Base-by-base conservation (phyloP, 257 asterid genomes). In the Fraxinus pennsylvanica region DNA sequence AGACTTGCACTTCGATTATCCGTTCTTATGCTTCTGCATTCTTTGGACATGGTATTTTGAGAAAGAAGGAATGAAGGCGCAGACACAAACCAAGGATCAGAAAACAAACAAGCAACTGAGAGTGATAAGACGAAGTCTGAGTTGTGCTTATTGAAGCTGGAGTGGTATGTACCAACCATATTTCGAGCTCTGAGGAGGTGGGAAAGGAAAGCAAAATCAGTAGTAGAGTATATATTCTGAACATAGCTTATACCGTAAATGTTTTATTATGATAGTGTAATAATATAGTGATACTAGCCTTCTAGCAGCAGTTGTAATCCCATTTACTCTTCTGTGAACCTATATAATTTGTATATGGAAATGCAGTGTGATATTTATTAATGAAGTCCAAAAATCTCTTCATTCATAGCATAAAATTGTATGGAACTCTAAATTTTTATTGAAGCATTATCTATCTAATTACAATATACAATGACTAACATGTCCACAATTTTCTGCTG, bases 91-190 rank as follows among this genome's bases (percentile, higher is more conserved):
- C 1, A 90, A 79, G 75, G 84, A 89, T 0, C 83, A 85, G 54
- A 90, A 80, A 76, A 85, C 85, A 9, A 81, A 54, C 0, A 88
- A 81, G 52, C 89, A 82, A 74, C n/a, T 82, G 41, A 80, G 80
- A 80, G 70, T 74, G 38, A 41, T 83, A 81, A 91, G 90, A 85
- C 87, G 96, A 82, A 81, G 83, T 57, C n/a, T 35, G 41, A 92
- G 96, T 71, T 79, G 80, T 54, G 80, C 88, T 9, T 71, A 33
- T 41, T 88, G 84, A 89, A 76, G 70, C 75, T 30, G 71, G 27
- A 35, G 29, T n/a, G 68, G 77, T 27, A 25, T 32, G 66, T 25
- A 61, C 66, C 32, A 15, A 73, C 36, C 38, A 35, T 77, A 13
- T 61, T 61, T 25, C 68, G 68, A 61, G 32, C 68, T 76, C 47